Evolutionary conservation across 2,329 filamentous ascomycete species (phyloP), one percentile per base, ranked within the genome.

Genomic region (Fusarium subtropicale): DNA sequence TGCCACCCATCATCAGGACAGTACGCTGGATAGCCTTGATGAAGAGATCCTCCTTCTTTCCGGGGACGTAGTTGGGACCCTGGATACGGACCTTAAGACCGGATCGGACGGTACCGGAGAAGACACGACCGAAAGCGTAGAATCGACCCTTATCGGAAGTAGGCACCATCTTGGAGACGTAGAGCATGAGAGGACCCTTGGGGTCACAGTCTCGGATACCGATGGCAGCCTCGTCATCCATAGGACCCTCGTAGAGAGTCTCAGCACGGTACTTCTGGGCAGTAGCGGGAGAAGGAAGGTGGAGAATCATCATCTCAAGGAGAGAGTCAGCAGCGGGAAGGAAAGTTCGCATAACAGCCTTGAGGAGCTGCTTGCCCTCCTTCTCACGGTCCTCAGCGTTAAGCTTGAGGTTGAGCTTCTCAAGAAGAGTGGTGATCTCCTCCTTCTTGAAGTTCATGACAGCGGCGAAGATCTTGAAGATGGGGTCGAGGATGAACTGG

Each of bases 91-190:
- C 96, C 92, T 98, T 98, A 79, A 98, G 88, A 87, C 96, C 96
- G 76, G 96, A 98, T 80, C 88, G 88, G 87, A 97, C 96, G 81
- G 94, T 98, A 92, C 96, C 96, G 77, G 96, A 88, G 90, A 98
- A 99, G 86, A 99, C 96, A 97, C 96, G 96, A 86, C 96, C 96
- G 87, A 99, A 99, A 83, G 96, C 96, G 87, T 97, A 99, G 93
- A 99, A 99, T 86, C 96, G 95, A 85, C 96, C 96, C 92, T 97
- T 98, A 82, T 99, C 96, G 78, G 94, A 97, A 77, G 96, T 99
- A 79, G 96, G 96, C 80, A 99, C 96, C 96, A 99, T 99, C 93
- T 99, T 99, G 84, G 96, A 99, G 83, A 99, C 94, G 92, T 99
- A 99, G 76, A 98, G 89, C 96, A 99, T 99, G 85, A 99, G 96